These are phyloP conservation scores for Sphagnum tenellum DNA, from an alignment of 225 moss, liverwort and hornwort genomes.

Conservation along the genomic window DNA sequence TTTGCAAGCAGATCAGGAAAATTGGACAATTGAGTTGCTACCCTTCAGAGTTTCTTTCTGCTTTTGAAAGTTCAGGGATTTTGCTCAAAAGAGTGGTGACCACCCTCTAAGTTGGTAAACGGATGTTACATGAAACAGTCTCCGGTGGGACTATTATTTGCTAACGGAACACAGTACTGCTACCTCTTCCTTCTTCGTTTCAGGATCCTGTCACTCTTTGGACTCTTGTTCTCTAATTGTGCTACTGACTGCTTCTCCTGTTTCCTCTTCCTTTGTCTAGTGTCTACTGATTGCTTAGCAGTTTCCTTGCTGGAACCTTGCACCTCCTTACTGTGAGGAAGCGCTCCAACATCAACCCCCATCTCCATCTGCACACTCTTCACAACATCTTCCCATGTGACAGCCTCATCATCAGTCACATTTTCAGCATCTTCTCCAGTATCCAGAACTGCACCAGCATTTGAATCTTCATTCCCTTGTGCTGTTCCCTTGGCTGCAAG, in stretches of 20 bases:
- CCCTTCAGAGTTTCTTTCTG: too few species aligned
- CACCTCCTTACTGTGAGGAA: constrained; percentile 1
- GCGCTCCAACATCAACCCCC: constrained; percentile 30
- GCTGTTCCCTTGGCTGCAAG: constrained; percentile 6
- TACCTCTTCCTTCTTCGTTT: constrained; percentile 39
- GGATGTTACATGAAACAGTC: too few species aligned
- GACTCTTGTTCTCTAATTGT: constrained; percentile 9
- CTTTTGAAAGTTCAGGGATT: too few species aligned
- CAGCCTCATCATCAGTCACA: constrained; percentile 47
- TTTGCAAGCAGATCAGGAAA: too few species aligned
- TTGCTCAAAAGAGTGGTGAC: too few species aligned
- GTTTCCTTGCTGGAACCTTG: constrained; percentile 1
- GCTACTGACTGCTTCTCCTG: constrained; percentile 12
- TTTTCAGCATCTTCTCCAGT: constrained; percentile 1
- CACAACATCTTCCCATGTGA: constrained; percentile 89
- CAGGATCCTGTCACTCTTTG: constrained; percentile 16
- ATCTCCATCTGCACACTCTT: constrained; percentile 77
- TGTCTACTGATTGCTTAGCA: constrained; percentile 4
- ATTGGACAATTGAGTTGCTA: too few species aligned
- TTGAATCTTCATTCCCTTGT: constrained; percentile 13
- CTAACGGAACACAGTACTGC: constrained; percentile 1
- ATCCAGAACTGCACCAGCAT: constrained; percentile 2
- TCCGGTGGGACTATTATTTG: neutral
- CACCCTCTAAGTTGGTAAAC: too few species aligned
- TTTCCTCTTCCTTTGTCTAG: constrained; percentile 35